Percentiles rank a stretch among this genome's conserved stretches.
These are phyloP conservation scores for Marchantia polymorpha DNA, from an alignment of 225 moss, liverwort and hornwort genomes.

Conservation along the genomic window DNA sequence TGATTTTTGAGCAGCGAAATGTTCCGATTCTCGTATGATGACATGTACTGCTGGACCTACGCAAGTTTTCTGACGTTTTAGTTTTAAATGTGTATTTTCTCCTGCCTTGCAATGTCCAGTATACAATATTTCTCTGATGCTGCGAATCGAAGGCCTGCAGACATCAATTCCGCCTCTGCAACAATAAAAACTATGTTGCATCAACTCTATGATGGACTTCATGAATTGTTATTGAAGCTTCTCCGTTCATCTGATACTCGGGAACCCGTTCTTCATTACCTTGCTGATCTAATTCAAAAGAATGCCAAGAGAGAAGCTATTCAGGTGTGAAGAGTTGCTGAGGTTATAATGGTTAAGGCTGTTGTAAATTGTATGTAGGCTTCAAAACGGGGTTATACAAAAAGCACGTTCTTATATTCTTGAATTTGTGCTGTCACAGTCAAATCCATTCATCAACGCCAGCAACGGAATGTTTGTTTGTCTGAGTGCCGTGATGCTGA, in stretches of 20 bases:
- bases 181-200: constrained; percentile 79
- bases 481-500: constrained; percentile 93
- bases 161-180: constrained; percentile 69
- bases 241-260: constrained; percentile 66
- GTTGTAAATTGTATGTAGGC: not conserved
- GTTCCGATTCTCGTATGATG: not conserved
- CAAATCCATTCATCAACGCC: constrained; percentile 76
- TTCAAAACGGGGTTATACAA: not conserved
- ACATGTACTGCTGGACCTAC: not conserved
- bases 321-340: constrained; percentile 52
- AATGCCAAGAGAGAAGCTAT: constrained; percentile 80
- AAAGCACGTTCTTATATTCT: not conserved
- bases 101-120: constrained; percentile 39
- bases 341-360: not conserved
- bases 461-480: constrained; percentile 95
- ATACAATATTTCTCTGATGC: constrained; percentile 78
- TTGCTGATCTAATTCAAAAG: constrained; percentile 77
- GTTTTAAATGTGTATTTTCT: not conserved
- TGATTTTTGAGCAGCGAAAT: not conserved
- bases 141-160: constrained; percentile 52
- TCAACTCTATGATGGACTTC: constrained; percentile 83
- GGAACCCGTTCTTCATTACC: constrained; percentile 69
- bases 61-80: not conserved
- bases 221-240: constrained; percentile 78
- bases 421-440: constrained; percentile 39